Evolutionary conservation across 2,329 filamentous ascomycete species (phyloP), one percentile per base, ranked within the genome.

Genomic region (Verticillium nubilum): DNA sequence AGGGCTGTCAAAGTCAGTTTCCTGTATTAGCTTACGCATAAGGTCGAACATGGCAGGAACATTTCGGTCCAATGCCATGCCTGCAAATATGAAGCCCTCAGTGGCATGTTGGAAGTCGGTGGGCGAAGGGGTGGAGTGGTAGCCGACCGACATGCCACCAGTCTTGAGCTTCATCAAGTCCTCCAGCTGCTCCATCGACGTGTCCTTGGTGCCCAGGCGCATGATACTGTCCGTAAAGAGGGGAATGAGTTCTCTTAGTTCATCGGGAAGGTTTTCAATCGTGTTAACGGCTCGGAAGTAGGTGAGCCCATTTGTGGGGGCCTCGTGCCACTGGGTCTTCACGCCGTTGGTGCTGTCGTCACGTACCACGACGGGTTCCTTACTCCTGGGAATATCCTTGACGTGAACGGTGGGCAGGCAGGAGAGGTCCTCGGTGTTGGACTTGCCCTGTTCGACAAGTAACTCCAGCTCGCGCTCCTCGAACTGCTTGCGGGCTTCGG

Each of bases 91-190:
- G 27, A 99, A 78, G 0, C 95, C 95, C 74, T 99, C 95, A 19
- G 84, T 86, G 9, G 87, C 89, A 27, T 83, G 78, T 29, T 83
- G 81, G 58, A 91, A 86, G 64, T 94, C 85, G 1, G 82, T 82
- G 0, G 94, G 91, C 2, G 87, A 92, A 0, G 93, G 85, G 0
- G 89, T 87, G n/a, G 89, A 85, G 74, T 96, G 90, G 66, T 97
- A 93, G 1, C 89, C 87, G 17, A 96, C 87, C 2, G 88, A 90
- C 37, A 99, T 85, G 10, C 95, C 95, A 23, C 95, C 95, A 1
- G 95, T 98, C 77, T 96, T 96, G 29, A 98, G 82, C 73, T 98
- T 98, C 73, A 99, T 97, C 59, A 93, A 76, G 69, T 98, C 95
- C 73, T 99, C 95, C 57, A 98, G 84, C 72, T 97, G 88, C 72